Conservation (phyloP, 768 basidiomycete species). For the Amylocystis lapponica region DNA sequence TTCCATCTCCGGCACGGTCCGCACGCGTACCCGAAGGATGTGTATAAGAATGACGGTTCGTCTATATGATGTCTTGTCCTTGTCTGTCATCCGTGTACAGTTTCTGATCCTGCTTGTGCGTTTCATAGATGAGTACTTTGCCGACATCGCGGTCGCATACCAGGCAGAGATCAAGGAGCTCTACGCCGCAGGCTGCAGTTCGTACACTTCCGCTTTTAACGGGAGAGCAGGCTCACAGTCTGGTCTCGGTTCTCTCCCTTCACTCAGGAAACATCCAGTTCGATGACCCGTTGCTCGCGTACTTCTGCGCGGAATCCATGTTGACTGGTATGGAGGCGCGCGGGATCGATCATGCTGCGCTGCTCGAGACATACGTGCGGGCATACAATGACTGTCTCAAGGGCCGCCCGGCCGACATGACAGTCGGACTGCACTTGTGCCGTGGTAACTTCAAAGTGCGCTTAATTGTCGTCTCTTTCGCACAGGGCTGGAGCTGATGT, state of each 20-base stretch:
- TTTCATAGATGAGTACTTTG: slow-evolving; percentile 38
- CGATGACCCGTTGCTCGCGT: slow-evolving; percentile 45
- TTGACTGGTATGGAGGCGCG: slow-evolving; percentile 51
- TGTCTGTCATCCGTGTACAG: slow-evolving; percentile 14
- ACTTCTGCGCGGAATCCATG: slow-evolving; percentile 60
- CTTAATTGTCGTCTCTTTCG: background rate
- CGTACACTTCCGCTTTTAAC: slow-evolving; percentile 1
- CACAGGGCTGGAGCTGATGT: background rate
- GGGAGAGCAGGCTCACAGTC: background rate
- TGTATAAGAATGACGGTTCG: slow-evolving; percentile 57
- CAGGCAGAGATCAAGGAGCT: slow-evolving; percentile 38
- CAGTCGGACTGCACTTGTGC: slow-evolving; percentile 55
- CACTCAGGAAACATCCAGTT: slow-evolving; percentile 34
- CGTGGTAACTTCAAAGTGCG: slow-evolving; percentile 33
- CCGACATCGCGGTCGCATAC: slow-evolving; percentile 43
- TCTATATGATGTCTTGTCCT: slow-evolving; percentile 11
- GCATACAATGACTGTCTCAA: slow-evolving; percentile 54
- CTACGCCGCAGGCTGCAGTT: slow-evolving; percentile 36
- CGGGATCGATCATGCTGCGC: slow-evolving; percentile 53
- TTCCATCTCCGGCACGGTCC: slow-evolving; percentile 64
- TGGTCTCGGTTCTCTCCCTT: background rate
- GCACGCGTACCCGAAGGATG: slow-evolving; percentile 51
- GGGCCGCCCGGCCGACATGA: slow-evolving; percentile 49
- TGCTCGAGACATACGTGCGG: slow-evolving; percentile 61
- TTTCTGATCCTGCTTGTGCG: slow-evolving; percentile 4